Evolutionary conservation across 805 yeast genomes (phyloP), one percentile per base, ranked within the genome.

Genomic region (Candida michaelii): DNA sequence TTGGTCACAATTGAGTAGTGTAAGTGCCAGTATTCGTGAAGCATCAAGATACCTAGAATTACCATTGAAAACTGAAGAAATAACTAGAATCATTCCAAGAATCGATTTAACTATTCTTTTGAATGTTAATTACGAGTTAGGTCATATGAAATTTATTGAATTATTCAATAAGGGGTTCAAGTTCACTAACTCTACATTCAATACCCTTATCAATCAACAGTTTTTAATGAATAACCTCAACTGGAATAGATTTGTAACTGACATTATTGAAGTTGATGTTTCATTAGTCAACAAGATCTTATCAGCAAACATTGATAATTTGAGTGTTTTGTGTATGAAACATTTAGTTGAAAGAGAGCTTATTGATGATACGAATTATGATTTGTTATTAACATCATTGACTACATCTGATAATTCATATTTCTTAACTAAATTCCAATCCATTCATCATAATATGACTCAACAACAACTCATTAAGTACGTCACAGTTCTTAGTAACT

Each of bases 111-210:
- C 58, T 9, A 38, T 57, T 11, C 45, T 62, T 17, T 54, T 69
- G 35, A 61, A 51, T 30, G 51, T 62, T 5, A 57, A 63, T 43
- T 55, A 56, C 31, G 40, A 56, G 0, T 31, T 46, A 1, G 74
- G 73, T 2, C 36, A 46, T 2, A 41, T 43, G 7, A 47, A 44
- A 39, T 70, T 70, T 39, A 31, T 63, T 4, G 54, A 55, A 10
- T 45, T 46, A 4, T 65, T 66, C 45, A 45, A 48, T 9, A 54
- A 55, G n/a, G 71, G 71, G 0, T 56, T 53, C 29, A 53, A 54
- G 6, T 70, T 70, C 51, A 56, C 53, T 15, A 36, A 52, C 5
- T 42, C 43, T 5, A 69, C 74, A 2, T 63, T 73, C 65, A 49
- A 45, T 3, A 54, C 60, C 6, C 33, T 69, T 3, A 50, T 66